These are phyloP conservation scores for Pseudoperonospora humuli DNA, from an alignment of 352 stramenopile species.

Conservation along the genomic window DNA sequence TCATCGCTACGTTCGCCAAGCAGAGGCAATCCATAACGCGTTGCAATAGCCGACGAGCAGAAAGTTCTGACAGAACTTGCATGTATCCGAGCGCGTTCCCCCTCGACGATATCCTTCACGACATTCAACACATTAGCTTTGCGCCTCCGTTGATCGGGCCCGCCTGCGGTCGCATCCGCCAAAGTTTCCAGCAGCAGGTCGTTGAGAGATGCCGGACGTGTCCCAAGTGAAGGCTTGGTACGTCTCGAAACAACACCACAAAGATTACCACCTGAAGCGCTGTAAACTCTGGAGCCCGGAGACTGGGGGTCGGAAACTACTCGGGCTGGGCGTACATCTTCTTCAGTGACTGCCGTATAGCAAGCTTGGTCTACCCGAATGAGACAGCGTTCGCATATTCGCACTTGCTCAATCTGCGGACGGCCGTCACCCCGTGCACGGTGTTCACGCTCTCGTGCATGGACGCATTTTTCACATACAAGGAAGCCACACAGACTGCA, in stretches of 20 bases:
- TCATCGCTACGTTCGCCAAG: slow-evolving; percentile 13
- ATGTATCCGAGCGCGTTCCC: slow-evolving; percentile 23
- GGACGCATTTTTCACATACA: slow-evolving; percentile 41
- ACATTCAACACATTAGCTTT: slow-evolving; percentile 33
- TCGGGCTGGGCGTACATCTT: slow-evolving; percentile 24
- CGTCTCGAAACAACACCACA: slow-evolving; percentile 6
- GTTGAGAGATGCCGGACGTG: slow-evolving; percentile 22
- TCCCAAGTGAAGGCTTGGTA: slow-evolving; percentile 15
- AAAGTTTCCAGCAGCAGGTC: slow-evolving; percentile 29
- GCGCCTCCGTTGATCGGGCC: slow-evolving; percentile 15
- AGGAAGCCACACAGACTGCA: slow-evolving; percentile 46
- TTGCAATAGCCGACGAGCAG: slow-evolving; percentile 6
- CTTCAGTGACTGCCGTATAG: slow-evolving; percentile 31
- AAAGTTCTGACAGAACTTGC: slow-evolving; percentile 16
- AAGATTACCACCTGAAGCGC: slow-evolving; percentile 16
- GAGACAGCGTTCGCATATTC: slow-evolving; percentile 37
- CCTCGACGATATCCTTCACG: slow-evolving; percentile 38
- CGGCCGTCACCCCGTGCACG: slow-evolving; percentile 18
- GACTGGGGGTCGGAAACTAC: slow-evolving; percentile 21
- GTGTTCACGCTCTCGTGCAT: slow-evolving; percentile 34
- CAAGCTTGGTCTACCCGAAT: slow-evolving; percentile 34
- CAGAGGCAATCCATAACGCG: slow-evolving; percentile 6
- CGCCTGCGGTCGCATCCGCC: slow-evolving; percentile 14
- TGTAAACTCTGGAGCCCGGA: slow-evolving; percentile 3
- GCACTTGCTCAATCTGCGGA: slow-evolving; percentile 31